Evolutionary conservation across 352 stramenopile species (phyloP).

Genomic region (Globisporangium parvum): DNA sequence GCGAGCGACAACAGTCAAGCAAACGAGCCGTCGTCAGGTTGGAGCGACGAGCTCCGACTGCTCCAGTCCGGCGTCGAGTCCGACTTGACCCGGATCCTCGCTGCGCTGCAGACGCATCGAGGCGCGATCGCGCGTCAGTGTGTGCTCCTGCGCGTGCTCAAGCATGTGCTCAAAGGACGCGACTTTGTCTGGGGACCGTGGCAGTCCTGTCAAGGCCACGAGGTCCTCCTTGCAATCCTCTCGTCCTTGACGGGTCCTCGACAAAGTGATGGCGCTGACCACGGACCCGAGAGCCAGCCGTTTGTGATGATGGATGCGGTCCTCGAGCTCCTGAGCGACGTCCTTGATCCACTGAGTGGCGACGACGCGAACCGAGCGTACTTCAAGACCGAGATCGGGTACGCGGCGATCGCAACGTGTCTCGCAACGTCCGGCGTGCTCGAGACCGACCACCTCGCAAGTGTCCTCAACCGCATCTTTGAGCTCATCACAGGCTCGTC

Average conservation of each 20-base stretch:
- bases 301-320: conserved; percentile 48
- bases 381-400: conserved; percentile 37
- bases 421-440: conserved; percentile 48
- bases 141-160: conserved; percentile 35
- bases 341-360: conserved; percentile 29
- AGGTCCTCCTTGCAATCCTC: conserved; percentile 51
- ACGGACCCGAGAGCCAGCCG: neutral
- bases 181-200: conserved; percentile 35
- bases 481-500: conserved; percentile 43
- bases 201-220: conserved; percentile 47
- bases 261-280: neutral
- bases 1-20: neutral
- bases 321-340: conserved; percentile 39
- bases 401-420: conserved; percentile 47
- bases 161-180: conserved; percentile 36
- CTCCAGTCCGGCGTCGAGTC: conserved; percentile 48
- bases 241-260: conserved; percentile 40
- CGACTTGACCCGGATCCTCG: conserved; percentile 50
- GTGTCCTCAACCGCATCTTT: conserved; percentile 45
- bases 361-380: conserved; percentile 26
- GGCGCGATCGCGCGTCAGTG: conserved; percentile 25
- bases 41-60: conserved; percentile 12
- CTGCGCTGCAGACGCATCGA: conserved; percentile 39
- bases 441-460: conserved; percentile 22
- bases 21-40: conserved; percentile 1